Base-by-base conservation (phyloP, 2,329 filamentous ascomycete genomes). In the Samsoniella hepiali region DNA sequence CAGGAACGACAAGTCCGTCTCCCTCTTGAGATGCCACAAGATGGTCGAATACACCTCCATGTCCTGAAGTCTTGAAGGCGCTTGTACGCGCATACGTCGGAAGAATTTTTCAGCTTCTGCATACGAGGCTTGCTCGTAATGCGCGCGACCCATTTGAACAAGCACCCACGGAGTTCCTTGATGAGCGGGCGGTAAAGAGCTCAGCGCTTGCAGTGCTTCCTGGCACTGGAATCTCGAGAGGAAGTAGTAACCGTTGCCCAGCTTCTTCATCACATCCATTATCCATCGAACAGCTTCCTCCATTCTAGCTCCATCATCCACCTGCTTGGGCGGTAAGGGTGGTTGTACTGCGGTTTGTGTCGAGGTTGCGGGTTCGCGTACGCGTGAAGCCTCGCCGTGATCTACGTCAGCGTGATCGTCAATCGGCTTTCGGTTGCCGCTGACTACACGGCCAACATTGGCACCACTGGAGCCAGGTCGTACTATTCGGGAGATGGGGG, bases 41-140 rank as follows among this genome's bases (percentile, higher is more conserved):
- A 96, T 89, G 0, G 95, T 99, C 15, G 94, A 98, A 77, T 97
- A 99, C 42, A 98, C 88, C 73, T 99, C 95, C 93, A 98, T 97
- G 72, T 97, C 93, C 72, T 96, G 90, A 51, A 96, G 82, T 4
- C 91, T 87, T 1, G 91, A 91, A 1, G 94, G 94, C 13, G 91
- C 88, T 68, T 95, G 82, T 38, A 89, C 85, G 58, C 92, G 88
- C 68, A 99, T 85, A 63, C 88, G 87, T 64, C 87, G 83, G 74
- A 97, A 99, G 70, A 88, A 90, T 67, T 90, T 91, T 73, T 97
- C 94, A 3, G 95, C 92, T 67, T 97, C 91, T 2, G 82, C 80
- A 72, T 98, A 97, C 68, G 89, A 85, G 10, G 90, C 90, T 73
- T 94, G 91, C 78, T 99, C 95, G 73, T 96, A 97, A 72, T 96